Conservation (phyloP, 768 basidiomycete species). For the Rhizopogon sp. region DNA sequence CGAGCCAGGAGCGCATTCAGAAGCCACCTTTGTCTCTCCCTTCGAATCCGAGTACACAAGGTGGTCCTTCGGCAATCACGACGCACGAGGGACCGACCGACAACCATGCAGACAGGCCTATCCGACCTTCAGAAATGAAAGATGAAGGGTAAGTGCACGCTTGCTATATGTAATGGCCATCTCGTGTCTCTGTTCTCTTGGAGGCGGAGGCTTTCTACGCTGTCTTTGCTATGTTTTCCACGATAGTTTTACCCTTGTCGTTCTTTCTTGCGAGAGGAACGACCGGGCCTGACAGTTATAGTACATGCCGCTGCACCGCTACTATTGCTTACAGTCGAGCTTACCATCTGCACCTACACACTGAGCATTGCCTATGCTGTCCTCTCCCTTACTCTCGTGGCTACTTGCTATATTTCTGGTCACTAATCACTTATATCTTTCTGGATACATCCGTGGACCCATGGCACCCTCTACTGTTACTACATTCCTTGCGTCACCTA, state of each 20-base stretch:
- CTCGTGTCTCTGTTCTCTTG: conserved; percentile 8
- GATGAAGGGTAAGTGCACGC: conserved; percentile 71
- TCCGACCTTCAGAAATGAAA: conserved; percentile 71
- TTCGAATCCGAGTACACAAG: conserved; percentile 17
- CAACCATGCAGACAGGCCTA: conserved; percentile 42
- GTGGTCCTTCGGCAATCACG: conserved; percentile 25
- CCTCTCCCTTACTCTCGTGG: conserved; percentile 26
- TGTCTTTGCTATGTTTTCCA: conserved; percentile 11
- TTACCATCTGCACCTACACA: conserved; percentile 19
- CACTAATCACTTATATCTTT: conserved; percentile 29
- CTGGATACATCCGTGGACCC: conserved; percentile 33
- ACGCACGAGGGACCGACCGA: conserved; percentile 31
- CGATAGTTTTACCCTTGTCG: conserved; percentile 4
- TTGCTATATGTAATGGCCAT: conserved; percentile 10
- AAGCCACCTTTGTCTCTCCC: conserved; percentile 23
- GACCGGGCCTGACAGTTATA: conserved; percentile 11
- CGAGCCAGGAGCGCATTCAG: conserved; percentile 58
- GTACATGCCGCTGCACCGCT: conserved; percentile 14
- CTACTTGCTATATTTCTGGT: conserved; percentile 30
- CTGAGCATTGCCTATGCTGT: conserved; percentile 18
- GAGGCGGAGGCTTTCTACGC: conserved; percentile 4
- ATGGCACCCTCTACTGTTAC: conserved; percentile 18
- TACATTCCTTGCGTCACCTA: conserved; percentile 11
- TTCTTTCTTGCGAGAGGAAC: conserved; percentile 14
- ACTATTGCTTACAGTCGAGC: conserved; percentile 20